Evolutionary conservation across 2,329 filamentous ascomycete species (phyloP), one percentile per base, ranked within the genome.

Genomic region (Cladosporium sp.): DNA sequence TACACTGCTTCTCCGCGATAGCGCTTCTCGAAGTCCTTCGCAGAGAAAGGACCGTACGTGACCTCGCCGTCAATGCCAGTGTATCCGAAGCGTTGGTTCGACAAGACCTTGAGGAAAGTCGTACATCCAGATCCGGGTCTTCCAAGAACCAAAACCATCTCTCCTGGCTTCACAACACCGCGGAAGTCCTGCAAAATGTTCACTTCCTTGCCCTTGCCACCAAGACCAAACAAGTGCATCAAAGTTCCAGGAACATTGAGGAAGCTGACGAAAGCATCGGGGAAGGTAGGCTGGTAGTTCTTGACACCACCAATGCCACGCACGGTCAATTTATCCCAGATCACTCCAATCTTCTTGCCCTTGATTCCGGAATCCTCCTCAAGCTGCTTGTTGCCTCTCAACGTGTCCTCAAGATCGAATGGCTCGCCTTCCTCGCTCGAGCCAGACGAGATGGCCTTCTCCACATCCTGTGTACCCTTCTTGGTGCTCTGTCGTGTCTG

Each of bases 101-200:
- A 80, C 65, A 85, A 82, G 26, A 84, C 81, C 66, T 85, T 86
- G 44, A 86, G 74, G 71, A 86, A 84, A 0, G 83, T 83, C 0
- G 84, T 85, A 70, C 84, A 86, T 44, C 84, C 84, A 38, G 78
- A 80, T 0, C 92, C 92, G 0, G 92, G 92, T 68, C 88, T 86
- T 26, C 92, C 92, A 7, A 96, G 82, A 0, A 96, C 92, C 1
- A 96, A 82, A 0, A 94, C 86, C 92, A 97, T 96, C 81, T 97
- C 93, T 0, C 93, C 93, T 0, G 92, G 91, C 69, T 89, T 88
- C 65, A 88, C 87, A 1, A 83, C 78, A 58, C 81, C 90, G 61
- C 83, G 84, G 80, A 93, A 95, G 69, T 86, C 82, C 68, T 92
- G 84, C 28, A 96, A 79, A 55, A 96, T 88, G 6, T 92, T 89